Evolutionary conservation across 768 basidiomycete genomes (phyloP), one percentile per base, ranked within the genome.

Genomic region (Tephrocybe rancida): DNA sequence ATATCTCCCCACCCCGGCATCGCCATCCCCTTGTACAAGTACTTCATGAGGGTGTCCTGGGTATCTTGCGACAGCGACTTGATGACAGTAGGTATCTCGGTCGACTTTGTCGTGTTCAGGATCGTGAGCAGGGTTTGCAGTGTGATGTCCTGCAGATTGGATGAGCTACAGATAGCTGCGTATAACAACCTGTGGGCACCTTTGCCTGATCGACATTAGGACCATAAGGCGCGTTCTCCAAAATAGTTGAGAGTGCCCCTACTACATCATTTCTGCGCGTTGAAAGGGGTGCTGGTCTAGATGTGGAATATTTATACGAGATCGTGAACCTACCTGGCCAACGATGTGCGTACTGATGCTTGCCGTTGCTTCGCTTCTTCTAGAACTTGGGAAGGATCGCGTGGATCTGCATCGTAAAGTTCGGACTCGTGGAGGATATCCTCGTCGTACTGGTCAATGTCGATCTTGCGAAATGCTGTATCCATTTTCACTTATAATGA

Each of bases 21-120:
- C 2, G 73, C 80, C 95, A 97, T 98, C 14, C 92, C 95, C 74
- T 98, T 98, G 83, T 98, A 98, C 14, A 98, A 76, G 66, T 96
- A 98, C 68, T 95, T 96, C 96, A 97, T 98, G 49, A 98, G 79
- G 27, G 87, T 90, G 65, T 97, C 96, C 64, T 95, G 92, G 39
- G 81, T 73, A 46, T 91, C 88, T 60, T 80, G 80, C 2, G 86
- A 80, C 26, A 98, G 79, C 0, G 78, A 68, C 63, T 86, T 89
- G 67, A 97, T 79, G 45, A 90, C 84, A 22, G 73, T 73, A 2
- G 88, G 78, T 57, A 98, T 92, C 57, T 98, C 95, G 2, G 91
- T 81, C 5, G 93, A 76, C 68, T 96, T 93, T 11, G 95, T 97
- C 52, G 91, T 94, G 78, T 97, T 98, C 57, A 98, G 82, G 58